Base-by-base conservation (phyloP, 495 filamentous ascomycete genomes). In the Penicillium alfredii region DNA sequence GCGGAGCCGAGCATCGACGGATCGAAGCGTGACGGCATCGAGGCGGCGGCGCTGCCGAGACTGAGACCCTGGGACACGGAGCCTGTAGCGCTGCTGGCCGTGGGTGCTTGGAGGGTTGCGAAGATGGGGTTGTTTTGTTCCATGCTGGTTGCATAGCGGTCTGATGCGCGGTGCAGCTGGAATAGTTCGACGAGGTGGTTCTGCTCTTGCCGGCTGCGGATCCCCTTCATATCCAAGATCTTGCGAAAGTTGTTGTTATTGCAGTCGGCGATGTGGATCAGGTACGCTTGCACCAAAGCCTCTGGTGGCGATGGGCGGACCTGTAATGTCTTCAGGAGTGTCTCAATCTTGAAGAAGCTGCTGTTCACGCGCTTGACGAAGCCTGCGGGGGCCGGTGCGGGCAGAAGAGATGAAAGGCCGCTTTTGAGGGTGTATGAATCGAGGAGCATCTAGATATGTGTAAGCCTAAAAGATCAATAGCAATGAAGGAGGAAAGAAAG, bases 171-270 rank as follows among this genome's bases (percentile, higher is more conserved):
- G 63, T 94, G 87, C 29, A 92, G 78, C 38, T 82, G 73, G 66
- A 96, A 97, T 3, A 98, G 69, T 53, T 98, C 92, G 22, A 94
- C 66, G 4, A 98, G 80, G 38, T 81, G 74, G 7, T 77, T 62
- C 49, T 97, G 90, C 42, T 97, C 89, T 43, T 74, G 72, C 42
- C 83, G 84, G 39, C 64, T 66, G 47, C 84, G 75, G 42, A 95
- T 82, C 38, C 86, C 86, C 53, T 95, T 94, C 44, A 95, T 73
- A 30, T 98, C 92, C 23, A 98, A 81, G 40, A 98, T 84, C 63
- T 94, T 95, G 45, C 83, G 79, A 78, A 98, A 98, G 68, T 98
- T 98, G 42, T 81, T 76, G 56, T 96, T 86, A 58, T 82, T 88
- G 31, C 78, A 76, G 66, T 94, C 88, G 49, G 80, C 86, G 45